These are phyloP conservation scores for Wickerhamiella siamensis DNA, from an alignment of 805 yeast genomes.

Conservation along the genomic window DNA sequence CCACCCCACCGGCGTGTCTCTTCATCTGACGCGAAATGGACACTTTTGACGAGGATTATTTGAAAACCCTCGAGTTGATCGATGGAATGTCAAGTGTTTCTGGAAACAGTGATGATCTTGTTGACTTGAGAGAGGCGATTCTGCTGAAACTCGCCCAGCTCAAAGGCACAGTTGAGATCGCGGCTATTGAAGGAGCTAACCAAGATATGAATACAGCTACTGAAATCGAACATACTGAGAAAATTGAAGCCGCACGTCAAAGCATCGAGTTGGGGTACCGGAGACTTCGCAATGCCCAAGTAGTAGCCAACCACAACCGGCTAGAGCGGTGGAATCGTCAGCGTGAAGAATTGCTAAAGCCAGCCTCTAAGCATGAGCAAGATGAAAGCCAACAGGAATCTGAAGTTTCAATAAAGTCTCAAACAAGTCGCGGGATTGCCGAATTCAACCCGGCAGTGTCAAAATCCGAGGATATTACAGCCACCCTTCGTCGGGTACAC, in stretches of 20 bases:
- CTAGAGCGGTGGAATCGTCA: background rate
- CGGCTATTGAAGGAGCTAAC: background rate
- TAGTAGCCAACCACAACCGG: conserved; percentile 5
- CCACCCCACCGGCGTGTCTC: too few relatives aligned
- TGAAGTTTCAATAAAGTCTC: too few relatives aligned
- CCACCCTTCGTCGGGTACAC: conserved; percentile 22
- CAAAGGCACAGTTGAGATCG: conserved; percentile 9
- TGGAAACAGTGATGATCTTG: conserved; percentile 1
- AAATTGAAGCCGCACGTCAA: background rate
- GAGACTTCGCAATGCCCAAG: conserved; percentile 18
- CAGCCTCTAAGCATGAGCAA: conserved; percentile 2
- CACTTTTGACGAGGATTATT: conserved; percentile 4
- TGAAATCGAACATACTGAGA: too few relatives aligned
- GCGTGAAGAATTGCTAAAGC: background rate
- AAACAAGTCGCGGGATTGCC: too few relatives aligned
- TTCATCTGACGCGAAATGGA: too few relatives aligned
- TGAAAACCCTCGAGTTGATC: conserved; percentile 6
- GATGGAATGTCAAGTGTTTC: conserved; percentile 4
- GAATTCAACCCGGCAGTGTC: conserved; percentile 6
- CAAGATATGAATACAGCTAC: background rate
- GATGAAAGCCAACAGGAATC: conserved; percentile 6
- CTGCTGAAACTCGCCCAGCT: conserved; percentile 9
- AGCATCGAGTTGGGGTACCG: conserved; percentile 6
- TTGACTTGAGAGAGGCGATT: background rate
- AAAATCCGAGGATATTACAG: conserved; percentile 20